Conservation (phyloP, 1,284 basidiomycete genomes). For the Apiotrichum sp. region DNA sequence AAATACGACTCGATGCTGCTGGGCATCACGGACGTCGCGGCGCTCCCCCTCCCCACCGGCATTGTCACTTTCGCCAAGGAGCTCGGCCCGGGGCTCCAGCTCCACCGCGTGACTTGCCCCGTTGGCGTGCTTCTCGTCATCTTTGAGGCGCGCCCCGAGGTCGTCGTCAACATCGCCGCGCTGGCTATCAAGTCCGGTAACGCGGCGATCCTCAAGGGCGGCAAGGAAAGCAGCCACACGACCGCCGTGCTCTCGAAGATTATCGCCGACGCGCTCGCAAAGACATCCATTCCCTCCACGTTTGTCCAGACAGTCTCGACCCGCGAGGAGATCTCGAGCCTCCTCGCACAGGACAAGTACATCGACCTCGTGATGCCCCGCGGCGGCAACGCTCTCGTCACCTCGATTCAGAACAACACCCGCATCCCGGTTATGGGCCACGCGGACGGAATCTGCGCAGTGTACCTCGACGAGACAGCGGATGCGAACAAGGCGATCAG, state of each 20-base stretch:
- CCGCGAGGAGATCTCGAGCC: conserved; percentile 79
- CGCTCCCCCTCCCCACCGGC: conserved; percentile 79
- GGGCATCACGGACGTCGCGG: conserved; percentile 80
- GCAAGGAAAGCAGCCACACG: conserved; percentile 82
- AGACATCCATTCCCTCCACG: conserved; percentile 64
- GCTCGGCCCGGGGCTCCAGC: conserved; percentile 76
- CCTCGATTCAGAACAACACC: conserved; percentile 80
- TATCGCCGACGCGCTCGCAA: conserved; percentile 70
- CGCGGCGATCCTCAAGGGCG: conserved; percentile 92
- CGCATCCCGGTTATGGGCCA: conserved; percentile 98
- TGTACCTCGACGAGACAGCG: conserved; percentile 59
- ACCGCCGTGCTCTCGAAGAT: conserved; percentile 66
- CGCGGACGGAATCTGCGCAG: conserved; percentile 54
- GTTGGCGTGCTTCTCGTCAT: conserved; percentile 96
- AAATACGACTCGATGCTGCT: conserved; percentile 95
- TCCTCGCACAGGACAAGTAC: conserved; percentile 80
- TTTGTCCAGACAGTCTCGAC: conserved; percentile 92
- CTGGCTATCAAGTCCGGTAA: conserved; percentile 98
- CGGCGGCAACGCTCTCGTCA: conserved; percentile 86
- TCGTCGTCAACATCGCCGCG: conserved; percentile 94
- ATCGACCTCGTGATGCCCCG: conserved; percentile 97
- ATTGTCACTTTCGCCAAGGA: conserved; percentile 81
- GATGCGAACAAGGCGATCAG: conserved; percentile 69
- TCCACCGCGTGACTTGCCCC: conserved; percentile 92
- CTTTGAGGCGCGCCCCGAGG: conserved; percentile 96